A percentile compares a stretch with the other conserved stretches of the same genome.
Evolutionary conservation across 208 protist genomes (phyloP).

Genomic region (Wallacemonas sp.): DNA sequence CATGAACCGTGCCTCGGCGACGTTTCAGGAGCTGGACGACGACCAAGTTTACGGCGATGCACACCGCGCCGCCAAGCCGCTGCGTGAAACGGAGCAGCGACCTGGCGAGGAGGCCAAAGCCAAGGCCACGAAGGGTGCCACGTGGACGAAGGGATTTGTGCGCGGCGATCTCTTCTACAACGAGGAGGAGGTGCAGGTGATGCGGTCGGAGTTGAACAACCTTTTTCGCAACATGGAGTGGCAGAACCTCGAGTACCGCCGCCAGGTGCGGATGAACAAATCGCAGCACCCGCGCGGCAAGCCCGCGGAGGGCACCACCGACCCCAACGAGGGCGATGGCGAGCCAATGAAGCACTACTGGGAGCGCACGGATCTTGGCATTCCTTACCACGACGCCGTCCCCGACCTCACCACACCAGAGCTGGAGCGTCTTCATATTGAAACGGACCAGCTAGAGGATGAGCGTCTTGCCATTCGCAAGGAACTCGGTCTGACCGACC

Average conservation of each 20-base stretch:
- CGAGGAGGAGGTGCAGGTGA: slow-evolving; percentile 89
- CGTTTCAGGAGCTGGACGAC: slow-evolving; percentile 87
- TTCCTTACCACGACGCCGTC: slow-evolving; percentile 89
- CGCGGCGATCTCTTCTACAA: slow-evolving; percentile 92
- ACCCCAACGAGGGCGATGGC: slow-evolving; percentile 71
- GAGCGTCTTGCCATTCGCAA: slow-evolving; percentile 81
- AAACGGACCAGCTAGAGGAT: slow-evolving; percentile 84
- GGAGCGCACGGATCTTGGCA: slow-evolving; percentile 86
- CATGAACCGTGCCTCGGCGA: slow-evolving; percentile 79
- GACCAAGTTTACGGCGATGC: slow-evolving; percentile 85
- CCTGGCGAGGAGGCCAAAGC: slow-evolving; percentile 68
- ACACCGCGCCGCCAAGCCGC: slow-evolving; percentile 65
- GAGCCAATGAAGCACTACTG: slow-evolving; percentile 87
- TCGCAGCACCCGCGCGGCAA: slow-evolving; percentile 77
- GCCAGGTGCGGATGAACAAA: slow-evolving; percentile 88
- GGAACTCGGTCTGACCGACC: slow-evolving; percentile 83
- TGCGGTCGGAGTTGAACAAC: slow-evolving; percentile 84
- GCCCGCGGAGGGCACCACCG: slow-evolving; percentile 74
- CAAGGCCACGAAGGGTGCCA: slow-evolving; percentile 68
- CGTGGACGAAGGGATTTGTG: slow-evolving; percentile 86
- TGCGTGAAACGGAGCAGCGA: slow-evolving; percentile 67
- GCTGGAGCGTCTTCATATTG: slow-evolving; percentile 81
- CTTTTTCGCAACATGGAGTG: slow-evolving; percentile 91
- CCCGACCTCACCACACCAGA: slow-evolving; percentile 84
- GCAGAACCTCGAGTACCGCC: slow-evolving; percentile 90